These are phyloP conservation scores for Aspergillus aculeatinus DNA, from an alignment of 2,329 filamentous ascomycete species.

Conservation along the genomic window DNA sequence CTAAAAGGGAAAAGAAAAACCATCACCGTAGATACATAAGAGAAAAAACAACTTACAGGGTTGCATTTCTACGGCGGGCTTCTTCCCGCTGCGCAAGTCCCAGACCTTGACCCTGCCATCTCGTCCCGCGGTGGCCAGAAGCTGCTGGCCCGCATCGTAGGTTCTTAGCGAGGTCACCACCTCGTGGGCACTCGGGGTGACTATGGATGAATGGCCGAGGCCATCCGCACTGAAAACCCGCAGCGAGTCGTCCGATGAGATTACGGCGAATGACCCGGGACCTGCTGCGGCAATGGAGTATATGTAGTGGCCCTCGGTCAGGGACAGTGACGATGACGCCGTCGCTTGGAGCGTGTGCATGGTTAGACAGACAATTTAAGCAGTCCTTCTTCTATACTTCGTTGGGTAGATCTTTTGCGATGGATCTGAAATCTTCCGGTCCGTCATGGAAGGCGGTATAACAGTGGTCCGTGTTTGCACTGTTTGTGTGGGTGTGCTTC, in stretches of 20 bases:
- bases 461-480: not conserved
- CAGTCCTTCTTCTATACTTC: not conserved
- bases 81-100: conserved; percentile 38
- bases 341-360: conserved; percentile 38
- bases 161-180: conserved; percentile 41
- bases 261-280: conserved; percentile 38
- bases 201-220: conserved; percentile 31
- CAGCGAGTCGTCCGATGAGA: conserved; percentile 48
- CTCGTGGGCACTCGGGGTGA: conserved; percentile 32
- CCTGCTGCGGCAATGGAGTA: conserved; percentile 38
- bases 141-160: conserved; percentile 27
- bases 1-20: conserved; percentile 9
- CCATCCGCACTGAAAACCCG: conserved; percentile 40
- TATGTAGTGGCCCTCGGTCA: conserved; percentile 44
- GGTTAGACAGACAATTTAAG: not conserved
- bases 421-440: not conserved
- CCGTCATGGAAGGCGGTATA: not conserved
- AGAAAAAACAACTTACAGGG: conserved; percentile 31
- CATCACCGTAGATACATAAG: not conserved
- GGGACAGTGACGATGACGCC: conserved; percentile 38
- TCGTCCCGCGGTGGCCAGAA: conserved; percentile 39
- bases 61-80: conserved; percentile 32
- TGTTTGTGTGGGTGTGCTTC: not conserved
- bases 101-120: conserved; percentile 44
- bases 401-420: not conserved